Evolutionary conservation across 768 basidiomycete genomes (phyloP).

Genomic region (Arthromyces matolae): DNA sequence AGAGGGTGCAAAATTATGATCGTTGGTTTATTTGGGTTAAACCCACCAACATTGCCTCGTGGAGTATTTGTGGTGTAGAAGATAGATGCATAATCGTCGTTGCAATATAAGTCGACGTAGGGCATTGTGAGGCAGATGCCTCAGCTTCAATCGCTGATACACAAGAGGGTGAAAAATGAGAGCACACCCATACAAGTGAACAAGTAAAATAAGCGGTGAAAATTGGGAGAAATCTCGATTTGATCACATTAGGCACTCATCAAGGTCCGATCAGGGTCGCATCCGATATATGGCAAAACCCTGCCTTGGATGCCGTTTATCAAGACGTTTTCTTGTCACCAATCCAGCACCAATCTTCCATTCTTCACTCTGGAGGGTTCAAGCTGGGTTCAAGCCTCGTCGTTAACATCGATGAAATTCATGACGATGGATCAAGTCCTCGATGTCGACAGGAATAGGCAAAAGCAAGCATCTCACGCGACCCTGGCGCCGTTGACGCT

Average conservation of each 20-base stretch:
- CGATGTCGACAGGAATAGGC: no score
- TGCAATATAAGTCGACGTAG: conserved; percentile 59
- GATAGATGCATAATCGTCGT: conserved; percentile 65
- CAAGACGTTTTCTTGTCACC: no score
- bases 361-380: neutral
- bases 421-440: no score
- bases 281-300: no score
- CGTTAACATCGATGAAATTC: neutral
- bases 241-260: conserved; percentile 9
- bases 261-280: conserved; percentile 1
- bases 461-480: no score
- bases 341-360: neutral
- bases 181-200: neutral
- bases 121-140: conserved; percentile 44
- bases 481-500: no score
- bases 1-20: conserved; percentile 65
- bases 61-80: conserved; percentile 68
- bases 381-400: no score
- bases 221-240: conserved; percentile 14
- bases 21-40: conserved; percentile 63
- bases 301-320: no score
- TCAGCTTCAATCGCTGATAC: neutral
- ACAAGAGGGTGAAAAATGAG: conserved; percentile 9
- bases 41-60: conserved; percentile 57
- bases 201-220: neutral